Conservation (phyloP, 306 rosid genomes). For the Castanea crenata region DNA sequence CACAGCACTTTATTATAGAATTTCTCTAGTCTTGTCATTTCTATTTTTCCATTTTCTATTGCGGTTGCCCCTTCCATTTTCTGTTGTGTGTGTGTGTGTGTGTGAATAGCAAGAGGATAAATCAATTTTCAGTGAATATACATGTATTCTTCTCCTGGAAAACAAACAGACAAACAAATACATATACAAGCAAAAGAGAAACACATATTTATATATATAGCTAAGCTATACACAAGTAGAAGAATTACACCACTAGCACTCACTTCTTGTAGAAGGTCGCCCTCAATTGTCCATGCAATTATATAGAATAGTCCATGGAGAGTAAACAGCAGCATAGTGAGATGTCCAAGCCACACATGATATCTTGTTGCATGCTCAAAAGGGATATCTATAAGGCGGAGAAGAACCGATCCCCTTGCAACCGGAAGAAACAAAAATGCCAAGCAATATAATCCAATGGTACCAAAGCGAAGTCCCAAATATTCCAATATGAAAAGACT, state of each 20-base stretch:
- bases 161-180: neutral
- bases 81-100: no score
- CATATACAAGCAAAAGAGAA: neutral
- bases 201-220: neutral
- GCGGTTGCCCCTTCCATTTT: no score
- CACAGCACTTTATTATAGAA: no score
- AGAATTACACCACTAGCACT: conserved; percentile 32
- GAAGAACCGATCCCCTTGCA: conserved; percentile 91
- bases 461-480: conserved; percentile 67
- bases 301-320: conserved; percentile 72
- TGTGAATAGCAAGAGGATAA: neutral
- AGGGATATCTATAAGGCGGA: conserved; percentile 73
- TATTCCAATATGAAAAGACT: conserved; percentile 48
- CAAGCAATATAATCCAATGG: conserved; percentile 59
- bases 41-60: neutral
- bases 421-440: conserved; percentile 83
- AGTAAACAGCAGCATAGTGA: conserved; percentile 83
- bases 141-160: neutral
- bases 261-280: conserved; percentile 52
- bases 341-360: conserved; percentile 98
- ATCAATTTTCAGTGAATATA: neutral
- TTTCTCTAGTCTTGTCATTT: no score
- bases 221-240: conserved; percentile 11
- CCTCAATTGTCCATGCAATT: conserved; percentile 61
- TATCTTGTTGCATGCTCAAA: conserved; percentile 86